Percentiles rank a stretch among this genome's conserved stretches.
These are phyloP conservation scores for Ambrosia trifida DNA, from an alignment of 129 eudicot genomes.

Conservation along the genomic window DNA sequence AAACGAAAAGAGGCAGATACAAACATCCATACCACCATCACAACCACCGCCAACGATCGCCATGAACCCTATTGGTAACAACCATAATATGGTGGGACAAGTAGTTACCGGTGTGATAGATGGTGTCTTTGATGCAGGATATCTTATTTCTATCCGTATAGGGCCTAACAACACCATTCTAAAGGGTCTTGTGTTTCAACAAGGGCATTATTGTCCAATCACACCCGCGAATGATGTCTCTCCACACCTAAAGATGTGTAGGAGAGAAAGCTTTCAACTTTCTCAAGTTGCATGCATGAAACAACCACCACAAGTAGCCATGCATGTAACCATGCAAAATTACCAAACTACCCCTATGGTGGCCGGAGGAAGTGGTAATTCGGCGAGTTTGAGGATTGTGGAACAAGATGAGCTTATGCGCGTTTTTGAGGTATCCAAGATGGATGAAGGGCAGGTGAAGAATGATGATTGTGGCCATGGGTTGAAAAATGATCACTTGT, in stretches of 20 bases:
- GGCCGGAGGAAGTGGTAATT: slow-evolving; percentile 29
- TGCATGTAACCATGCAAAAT: slow-evolving; percentile 21
- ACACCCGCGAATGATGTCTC: slow-evolving; percentile 62
- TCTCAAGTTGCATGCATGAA: slow-evolving; percentile 32
- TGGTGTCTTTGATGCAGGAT: slow-evolving; percentile 73
- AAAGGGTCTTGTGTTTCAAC: slow-evolving; percentile 66
- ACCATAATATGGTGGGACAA: slow-evolving; percentile 51
- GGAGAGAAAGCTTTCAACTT: slow-evolving; percentile 44
- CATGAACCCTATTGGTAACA: slow-evolving; percentile 22
- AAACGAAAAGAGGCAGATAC: slow-evolving; percentile 30
- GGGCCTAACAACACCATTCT: slow-evolving; percentile 45
- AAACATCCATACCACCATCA: slow-evolving; percentile 25
- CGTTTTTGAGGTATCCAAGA: slow-evolving; percentile 44
- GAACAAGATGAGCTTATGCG: slow-evolving; percentile 69
- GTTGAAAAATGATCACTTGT: slow-evolving; percentile 1
- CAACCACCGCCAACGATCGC: slow-evolving; percentile 34
- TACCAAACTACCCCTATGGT: slow-evolving; percentile 37
- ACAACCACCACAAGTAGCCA: slow-evolving; percentile 17
- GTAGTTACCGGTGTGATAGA: slow-evolving; percentile 68
- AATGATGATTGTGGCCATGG: not conserved
- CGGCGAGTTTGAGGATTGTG: slow-evolving; percentile 51
- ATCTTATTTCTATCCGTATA: slow-evolving; percentile 53
- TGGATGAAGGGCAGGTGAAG: not conserved
- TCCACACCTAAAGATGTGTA: slow-evolving; percentile 52
- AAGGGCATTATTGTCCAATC: slow-evolving; percentile 50